Conservation (phyloP, 2,329 filamentous ascomycete genomes). For the Remersonia thermophila region DNA sequence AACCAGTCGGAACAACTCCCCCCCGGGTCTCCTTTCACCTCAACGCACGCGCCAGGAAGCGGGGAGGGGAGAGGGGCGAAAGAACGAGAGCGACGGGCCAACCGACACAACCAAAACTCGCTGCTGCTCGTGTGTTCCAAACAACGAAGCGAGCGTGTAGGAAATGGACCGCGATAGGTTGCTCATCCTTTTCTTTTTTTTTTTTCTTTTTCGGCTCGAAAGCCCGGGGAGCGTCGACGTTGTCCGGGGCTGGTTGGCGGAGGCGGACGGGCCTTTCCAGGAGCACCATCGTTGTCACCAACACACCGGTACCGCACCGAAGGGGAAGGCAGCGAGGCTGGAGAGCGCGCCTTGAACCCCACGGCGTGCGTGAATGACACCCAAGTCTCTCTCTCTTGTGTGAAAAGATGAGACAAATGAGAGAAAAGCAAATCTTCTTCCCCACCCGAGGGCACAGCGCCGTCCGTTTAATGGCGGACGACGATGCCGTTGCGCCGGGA, state of each 20-base stretch:
- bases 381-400: constrained; percentile 1
- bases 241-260: too few species aligned
- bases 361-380: background rate
- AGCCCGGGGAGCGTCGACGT: too few species aligned
- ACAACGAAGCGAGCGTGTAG: constrained; percentile 10
- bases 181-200: too few species aligned
- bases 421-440: constrained; percentile 11
- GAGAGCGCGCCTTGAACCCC: background rate
- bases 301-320: background rate
- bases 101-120: too few species aligned
- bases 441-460: constrained; percentile 17
- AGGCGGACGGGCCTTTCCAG: background rate
- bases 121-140: constrained; percentile 5
- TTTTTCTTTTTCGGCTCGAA: too few species aligned
- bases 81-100: too few species aligned
- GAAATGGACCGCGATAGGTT: constrained; percentile 1
- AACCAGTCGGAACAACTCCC: too few species aligned
- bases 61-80: too few species aligned
- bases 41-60: too few species aligned
- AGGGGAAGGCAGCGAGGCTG: background rate
- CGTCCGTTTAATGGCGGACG: constrained; percentile 30
- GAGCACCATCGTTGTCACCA: background rate
- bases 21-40: too few species aligned
- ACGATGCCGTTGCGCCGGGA: constrained; percentile 54
- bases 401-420: too few species aligned